These are phyloP conservation scores for Clonostachys solani DNA, from an alignment of 2,329 filamentous ascomycete species.

Conservation along the genomic window DNA sequence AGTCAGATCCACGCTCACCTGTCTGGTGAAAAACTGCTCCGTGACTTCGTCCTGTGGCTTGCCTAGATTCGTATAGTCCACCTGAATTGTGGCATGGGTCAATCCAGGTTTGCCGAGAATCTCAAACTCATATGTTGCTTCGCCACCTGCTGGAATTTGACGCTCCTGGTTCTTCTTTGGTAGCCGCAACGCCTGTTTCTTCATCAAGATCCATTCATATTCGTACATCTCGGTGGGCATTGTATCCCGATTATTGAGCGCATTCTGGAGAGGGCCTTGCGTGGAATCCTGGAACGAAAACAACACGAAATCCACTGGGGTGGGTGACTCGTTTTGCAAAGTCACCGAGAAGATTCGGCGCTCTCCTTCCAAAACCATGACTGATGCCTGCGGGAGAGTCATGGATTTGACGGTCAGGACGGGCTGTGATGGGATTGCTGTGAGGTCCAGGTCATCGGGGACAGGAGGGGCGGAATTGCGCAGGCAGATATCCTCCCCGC, in stretches of 20 bases:
- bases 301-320: slow-evolving; percentile 76
- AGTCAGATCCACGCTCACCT: slow-evolving; percentile 74
- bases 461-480: slow-evolving; percentile 16
- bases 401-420: slow-evolving; percentile 70
- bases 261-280: slow-evolving; percentile 69
- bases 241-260: slow-evolving; percentile 72
- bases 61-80: slow-evolving; percentile 84
- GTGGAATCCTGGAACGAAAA: slow-evolving; percentile 91
- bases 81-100: slow-evolving; percentile 72
- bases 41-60: slow-evolving; percentile 61
- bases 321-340: slow-evolving; percentile 73
- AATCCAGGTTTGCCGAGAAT: slow-evolving; percentile 83
- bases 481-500: slow-evolving; percentile 23
- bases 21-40: slow-evolving; percentile 77
- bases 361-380: slow-evolving; percentile 94
- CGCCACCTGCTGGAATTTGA: slow-evolving; percentile 63
- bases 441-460: slow-evolving; percentile 54
- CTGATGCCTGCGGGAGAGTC: slow-evolving; percentile 74
- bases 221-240: slow-evolving; percentile 79
- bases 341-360: slow-evolving; percentile 72
- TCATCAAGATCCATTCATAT: slow-evolving; percentile 74
- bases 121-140: slow-evolving; percentile 74
- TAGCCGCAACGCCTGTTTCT: slow-evolving; percentile 63
- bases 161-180: slow-evolving; percentile 46
- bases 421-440: slow-evolving; percentile 77